phyloP scores from a whole-genome alignment of 176 grass and related monocot species.

The Eleusine indica region DNA sequence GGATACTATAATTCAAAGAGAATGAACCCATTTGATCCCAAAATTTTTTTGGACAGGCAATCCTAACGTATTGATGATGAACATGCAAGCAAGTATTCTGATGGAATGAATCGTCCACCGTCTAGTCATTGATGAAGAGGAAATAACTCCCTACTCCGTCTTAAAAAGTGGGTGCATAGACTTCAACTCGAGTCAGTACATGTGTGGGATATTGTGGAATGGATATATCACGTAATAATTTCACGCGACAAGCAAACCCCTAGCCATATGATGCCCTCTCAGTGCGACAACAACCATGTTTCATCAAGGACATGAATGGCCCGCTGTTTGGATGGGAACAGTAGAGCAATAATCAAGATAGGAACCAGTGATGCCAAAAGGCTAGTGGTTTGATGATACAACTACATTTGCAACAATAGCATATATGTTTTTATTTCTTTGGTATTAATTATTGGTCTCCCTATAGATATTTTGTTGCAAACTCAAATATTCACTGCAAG shows the following conservation, averaged over 20 bases:
- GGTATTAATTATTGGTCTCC: neutral
- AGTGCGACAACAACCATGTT: slow-evolving; percentile 20
- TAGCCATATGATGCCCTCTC: neutral
- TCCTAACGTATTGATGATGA: too few species aligned
- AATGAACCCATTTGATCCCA: too few species aligned
- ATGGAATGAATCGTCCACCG: too few species aligned
- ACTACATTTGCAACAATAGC: neutral
- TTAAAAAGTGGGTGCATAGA: too few species aligned
- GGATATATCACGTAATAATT: too few species aligned
- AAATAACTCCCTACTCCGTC: too few species aligned
- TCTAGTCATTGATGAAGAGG: too few species aligned
- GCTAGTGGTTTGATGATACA: neutral
- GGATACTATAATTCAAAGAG: too few species aligned
- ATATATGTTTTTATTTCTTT: neutral
- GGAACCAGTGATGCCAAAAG: neutral
- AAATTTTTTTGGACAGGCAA: too few species aligned
- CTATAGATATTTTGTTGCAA: neutral
- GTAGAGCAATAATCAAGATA: slow-evolving; percentile 13
- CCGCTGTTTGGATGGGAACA: slow-evolving; percentile 8
- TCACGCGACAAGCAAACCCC: neutral
- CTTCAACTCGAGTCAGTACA: too few species aligned
- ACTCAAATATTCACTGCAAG: neutral
- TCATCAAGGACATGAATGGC: slow-evolving; percentile 15
- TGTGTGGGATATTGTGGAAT: too few species aligned
- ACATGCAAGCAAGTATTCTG: too few species aligned